These are phyloP conservation scores for Madurella fahalii DNA, from an alignment of 2,329 filamentous ascomycete genomes.

Conservation along the genomic window DNA sequence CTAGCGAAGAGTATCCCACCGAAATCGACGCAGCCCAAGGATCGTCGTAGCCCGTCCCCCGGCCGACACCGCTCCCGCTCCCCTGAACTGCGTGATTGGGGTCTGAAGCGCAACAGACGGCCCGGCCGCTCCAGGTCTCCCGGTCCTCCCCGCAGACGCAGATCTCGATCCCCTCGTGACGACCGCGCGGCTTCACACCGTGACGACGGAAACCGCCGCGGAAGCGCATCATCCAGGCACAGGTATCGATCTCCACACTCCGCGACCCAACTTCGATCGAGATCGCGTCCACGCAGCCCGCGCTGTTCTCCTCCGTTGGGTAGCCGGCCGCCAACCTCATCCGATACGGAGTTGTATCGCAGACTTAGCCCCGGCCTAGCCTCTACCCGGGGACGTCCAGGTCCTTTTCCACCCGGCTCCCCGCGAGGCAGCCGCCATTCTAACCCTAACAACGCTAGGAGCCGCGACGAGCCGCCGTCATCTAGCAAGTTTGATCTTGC, in stretches of 20 bases:
- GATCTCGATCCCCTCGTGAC: slow-evolving; percentile 27
- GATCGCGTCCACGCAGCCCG: slow-evolving; percentile 22
- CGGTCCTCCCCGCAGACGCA: slow-evolving; percentile 22
- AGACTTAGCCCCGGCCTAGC: slow-evolving; percentile 18
- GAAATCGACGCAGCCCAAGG: slow-evolving; percentile 13
- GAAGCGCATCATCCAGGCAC: slow-evolving; percentile 19
- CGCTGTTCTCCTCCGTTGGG: slow-evolving; percentile 21
- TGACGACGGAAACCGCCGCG: slow-evolving; percentile 11
- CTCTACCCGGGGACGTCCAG: slow-evolving; percentile 9
- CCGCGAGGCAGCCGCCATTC: slow-evolving; percentile 15
- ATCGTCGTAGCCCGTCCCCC: slow-evolving; percentile 16
- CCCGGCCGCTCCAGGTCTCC: slow-evolving; percentile 21
- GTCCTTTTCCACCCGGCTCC: slow-evolving; percentile 12
- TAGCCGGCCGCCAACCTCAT: slow-evolving; percentile 23
- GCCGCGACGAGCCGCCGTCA: slow-evolving; percentile 38
- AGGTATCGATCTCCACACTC: slow-evolving; percentile 23
- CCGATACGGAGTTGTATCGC: slow-evolving; percentile 24
- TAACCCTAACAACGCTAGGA: slow-evolving; percentile 31
- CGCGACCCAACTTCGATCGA: slow-evolving; percentile 21
- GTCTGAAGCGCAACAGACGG: slow-evolving; percentile 24
- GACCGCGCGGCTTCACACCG: slow-evolving; percentile 1
- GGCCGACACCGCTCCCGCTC: slow-evolving; percentile 23
- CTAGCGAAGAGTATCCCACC: slow-evolving; percentile 14
- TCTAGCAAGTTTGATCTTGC: slow-evolving; percentile 35
- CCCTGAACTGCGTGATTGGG: slow-evolving; percentile 25